Base-by-base conservation (phyloP, 305 asterid genomes). In the Fraxinus xanthoxyloides region DNA sequence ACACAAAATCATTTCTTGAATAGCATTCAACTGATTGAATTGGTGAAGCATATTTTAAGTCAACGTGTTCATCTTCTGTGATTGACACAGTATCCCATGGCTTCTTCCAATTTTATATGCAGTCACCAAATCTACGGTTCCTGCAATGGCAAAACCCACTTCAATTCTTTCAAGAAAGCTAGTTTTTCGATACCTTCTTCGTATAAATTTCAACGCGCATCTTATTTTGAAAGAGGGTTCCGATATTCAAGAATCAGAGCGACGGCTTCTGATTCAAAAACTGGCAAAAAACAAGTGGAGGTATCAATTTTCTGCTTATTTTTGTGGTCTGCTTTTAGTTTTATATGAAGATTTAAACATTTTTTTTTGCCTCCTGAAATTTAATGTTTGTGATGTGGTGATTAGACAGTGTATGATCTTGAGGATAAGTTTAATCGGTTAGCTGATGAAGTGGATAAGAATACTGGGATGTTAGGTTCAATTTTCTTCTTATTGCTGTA, bases 401-500 rank as follows among this genome's bases (percentile, higher is more conserved):
- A 17, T 79, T 84, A 90, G 98, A 85, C 89, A 77, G 89, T 85
- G 73, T 93, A 92, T 85, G 90, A 90, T 86, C 88, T 86, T 83
- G 95, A 92, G 83, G 93, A 88, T 23, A 91, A 79, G 77, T 83
- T 90, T 9, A 89, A 88, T 80, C 89, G 87, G 75, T 83, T 93
- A 75, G 94, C 98, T 77, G 97, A 93, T 93, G 96, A 91, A 87
- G 97, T 94, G 89, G 98, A 96, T 88, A 84, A 83, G 86, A 89
- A 90, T 51, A 92, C 92, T 86, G 97, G 97, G 59, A 77, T 23
- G 5, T 63, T 48, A 26, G 0, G 72, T 24, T 24, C 17, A 12
- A 24, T 63, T 63, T 63, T 63, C 32, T 7, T n/a, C 72, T 63
- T 26, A 17, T 51, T 51, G 23, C 19, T 48, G 59, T 15, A 4